Base-by-base conservation (phyloP, 1,139 yeast species). In the Suhomyces choctaworum region DNA sequence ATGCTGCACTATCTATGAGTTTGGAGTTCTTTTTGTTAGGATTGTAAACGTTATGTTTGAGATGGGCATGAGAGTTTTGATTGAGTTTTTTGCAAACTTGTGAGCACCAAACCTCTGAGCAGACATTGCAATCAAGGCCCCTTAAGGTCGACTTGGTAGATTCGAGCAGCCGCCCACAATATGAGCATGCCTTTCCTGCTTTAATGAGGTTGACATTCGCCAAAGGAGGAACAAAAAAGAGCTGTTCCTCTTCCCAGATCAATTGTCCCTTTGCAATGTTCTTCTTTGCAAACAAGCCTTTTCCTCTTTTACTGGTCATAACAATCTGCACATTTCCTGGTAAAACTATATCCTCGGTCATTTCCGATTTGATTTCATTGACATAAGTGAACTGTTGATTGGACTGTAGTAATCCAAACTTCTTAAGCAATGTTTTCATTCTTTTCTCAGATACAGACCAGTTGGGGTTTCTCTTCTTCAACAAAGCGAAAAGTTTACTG, bases 31-130 rank as follows among this genome's bases (percentile, higher is more conserved):
- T 57, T 16, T 55, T 52, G 16, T 45, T 47, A 7, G 65, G 59
- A 29, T 63, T 57, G 31, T 43, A 50, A 12, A 54, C 44, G 32
- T 50, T 51, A 54, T 89, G 96, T 58, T 80, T 79, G 41, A 84
- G 62, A 3, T 72, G 55, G 0, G 64, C 58, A 56, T 89, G 96
- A 11, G 78, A 60, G 3, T 60, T 57, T 36, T 71, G 76, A 44
- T 72, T 73, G 12, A 58, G 50, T 32, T 69, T 73, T 49, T 82
- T 80, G 62, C 96, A 87, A 9, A 56, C 56, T 30, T 63, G 64
- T 9, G 82, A 74, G 56, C 96, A 87, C 95, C 95, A 87, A 28
- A 80, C 64, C 34, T 77, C 80, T 8, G 72, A 58, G 54, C 96
- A 87, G 11, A 73, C 70, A 39, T 75, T 70, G 54, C 95, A 86